Evolutionary conservation across 2,329 filamentous ascomycete species (phyloP).

Genomic region (Mollisiaceae sp.): DNA sequence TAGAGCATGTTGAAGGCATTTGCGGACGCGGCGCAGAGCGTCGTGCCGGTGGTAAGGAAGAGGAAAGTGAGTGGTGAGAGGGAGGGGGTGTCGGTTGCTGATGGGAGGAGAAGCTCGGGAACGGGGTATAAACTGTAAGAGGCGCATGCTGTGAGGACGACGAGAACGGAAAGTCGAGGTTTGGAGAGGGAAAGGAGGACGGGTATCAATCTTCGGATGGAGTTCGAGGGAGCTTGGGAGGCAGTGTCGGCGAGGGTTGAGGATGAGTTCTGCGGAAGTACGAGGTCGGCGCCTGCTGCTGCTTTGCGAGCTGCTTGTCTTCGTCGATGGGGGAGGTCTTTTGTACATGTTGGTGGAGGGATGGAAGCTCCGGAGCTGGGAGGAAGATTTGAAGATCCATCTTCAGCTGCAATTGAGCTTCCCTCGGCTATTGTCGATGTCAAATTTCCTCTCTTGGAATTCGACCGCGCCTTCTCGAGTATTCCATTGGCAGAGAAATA

Average conservation of each 20-base stretch:
- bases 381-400: conserved; percentile 26
- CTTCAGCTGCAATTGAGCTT: conserved; percentile 25
- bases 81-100: conserved; percentile 70
- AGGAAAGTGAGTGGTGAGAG: conserved; percentile 89
- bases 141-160: conserved; percentile 88
- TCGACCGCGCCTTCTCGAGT: conserved; percentile 31
- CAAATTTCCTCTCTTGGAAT: conserved; percentile 31
- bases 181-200: conserved; percentile 93
- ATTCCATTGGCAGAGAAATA: conserved; percentile 40
- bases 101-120: conserved; percentile 78
- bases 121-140: conserved; percentile 94
- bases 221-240: conserved; percentile 56
- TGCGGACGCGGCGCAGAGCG: conserved; percentile 86
- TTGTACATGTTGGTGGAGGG: conserved; percentile 22
- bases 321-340: conserved; percentile 41
- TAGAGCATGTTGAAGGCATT: conserved; percentile 98
- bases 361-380: conserved; percentile 15
- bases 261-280: conserved; percentile 57
- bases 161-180: conserved; percentile 87
- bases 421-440: conserved; percentile 27
- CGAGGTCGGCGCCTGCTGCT: conserved; percentile 33
- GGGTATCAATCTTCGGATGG: conserved; percentile 70
- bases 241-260: conserved; percentile 58
- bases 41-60: conserved; percentile 89
- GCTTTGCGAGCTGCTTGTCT: conserved; percentile 37